Conservation (phyloP, 2,329 filamentous ascomycete species). For the Colletotrichum magnum region DNA sequence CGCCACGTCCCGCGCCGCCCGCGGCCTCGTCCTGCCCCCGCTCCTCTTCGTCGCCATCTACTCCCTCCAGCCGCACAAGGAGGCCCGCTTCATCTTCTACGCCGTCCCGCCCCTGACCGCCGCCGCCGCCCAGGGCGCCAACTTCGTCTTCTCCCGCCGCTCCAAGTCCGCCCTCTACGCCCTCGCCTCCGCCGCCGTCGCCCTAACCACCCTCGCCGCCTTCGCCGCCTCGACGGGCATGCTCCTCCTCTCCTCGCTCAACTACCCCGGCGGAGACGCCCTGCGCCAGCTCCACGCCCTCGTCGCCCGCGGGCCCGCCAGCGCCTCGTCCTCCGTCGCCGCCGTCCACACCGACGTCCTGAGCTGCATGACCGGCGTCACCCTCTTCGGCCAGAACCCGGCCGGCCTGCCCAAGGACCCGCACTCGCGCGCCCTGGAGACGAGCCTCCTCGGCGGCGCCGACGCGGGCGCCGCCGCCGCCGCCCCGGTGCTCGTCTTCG, state of each 20-base stretch:
- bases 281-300: slow-evolving; percentile 67
- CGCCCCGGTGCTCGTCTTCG: slow-evolving; percentile 58
- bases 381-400: slow-evolving; percentile 72
- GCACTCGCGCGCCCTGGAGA: slow-evolving; percentile 38
- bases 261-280: slow-evolving; percentile 93
- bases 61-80: slow-evolving; percentile 93
- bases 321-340: slow-evolving; percentile 50
- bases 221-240: slow-evolving; percentile 75
- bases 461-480: slow-evolving; percentile 43
- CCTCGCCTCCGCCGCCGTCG: slow-evolving; percentile 67
- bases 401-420: slow-evolving; percentile 53
- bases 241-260: slow-evolving; percentile 85
- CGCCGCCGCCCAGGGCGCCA: slow-evolving; percentile 80
- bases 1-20: slow-evolving; percentile 58
- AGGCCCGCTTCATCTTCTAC: slow-evolving; percentile 96
- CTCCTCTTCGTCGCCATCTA: slow-evolving; percentile 84
- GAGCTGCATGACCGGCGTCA: slow-evolving; percentile 78
- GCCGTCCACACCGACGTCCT: slow-evolving; percentile 75
- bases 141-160: slow-evolving; percentile 77
- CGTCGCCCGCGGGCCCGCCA: slow-evolving; percentile 46
- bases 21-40: slow-evolving; percentile 73
- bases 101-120: slow-evolving; percentile 85
- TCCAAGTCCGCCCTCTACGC: slow-evolving; percentile 70
- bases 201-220: slow-evolving; percentile 71
- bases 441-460: slow-evolving; percentile 30